These are phyloP conservation scores for Pyrus hybrid DNA, from an alignment of 331 rosid species.

Conservation along the genomic window DNA sequence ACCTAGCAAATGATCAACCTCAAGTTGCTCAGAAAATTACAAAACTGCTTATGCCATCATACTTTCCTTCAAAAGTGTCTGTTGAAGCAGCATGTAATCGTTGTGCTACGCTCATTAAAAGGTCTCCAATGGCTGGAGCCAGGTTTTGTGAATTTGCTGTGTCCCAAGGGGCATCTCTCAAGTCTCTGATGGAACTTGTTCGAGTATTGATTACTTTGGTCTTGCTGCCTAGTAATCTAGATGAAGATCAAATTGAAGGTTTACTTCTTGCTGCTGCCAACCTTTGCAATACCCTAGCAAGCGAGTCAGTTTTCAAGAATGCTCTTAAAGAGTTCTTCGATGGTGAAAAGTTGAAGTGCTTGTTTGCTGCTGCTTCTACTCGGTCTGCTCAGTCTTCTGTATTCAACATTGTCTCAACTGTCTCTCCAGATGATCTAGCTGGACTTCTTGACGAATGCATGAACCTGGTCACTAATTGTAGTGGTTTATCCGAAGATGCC, in stretches of 20 bases:
- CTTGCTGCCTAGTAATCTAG: slow-evolving; percentile 42
- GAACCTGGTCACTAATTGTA: slow-evolving; percentile 50
- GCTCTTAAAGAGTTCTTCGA: slow-evolving; percentile 53
- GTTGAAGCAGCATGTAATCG: slow-evolving; percentile 81
- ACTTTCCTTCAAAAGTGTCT: slow-evolving; percentile 66
- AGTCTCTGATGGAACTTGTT: slow-evolving; percentile 59
- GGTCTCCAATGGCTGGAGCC: slow-evolving; percentile 88
- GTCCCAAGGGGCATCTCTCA: slow-evolving; percentile 62
- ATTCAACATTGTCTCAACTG: slow-evolving; percentile 51
- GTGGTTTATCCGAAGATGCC: slow-evolving; percentile 59
- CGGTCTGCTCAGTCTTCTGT: slow-evolving; percentile 62
- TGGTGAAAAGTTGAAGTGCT: slow-evolving; percentile 48
- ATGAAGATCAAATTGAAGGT: slow-evolving; percentile 54
- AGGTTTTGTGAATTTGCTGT: slow-evolving; percentile 65
- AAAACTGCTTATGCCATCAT: slow-evolving; percentile 68
- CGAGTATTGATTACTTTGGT: slow-evolving; percentile 47
- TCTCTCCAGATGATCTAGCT: slow-evolving; percentile 49
- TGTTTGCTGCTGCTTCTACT: slow-evolving; percentile 47
- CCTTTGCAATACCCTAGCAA: slow-evolving; percentile 42
- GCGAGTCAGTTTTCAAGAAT: slow-evolving; percentile 37
- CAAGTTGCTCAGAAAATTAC: slow-evolving; percentile 75
- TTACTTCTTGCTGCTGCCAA: slow-evolving; percentile 59
- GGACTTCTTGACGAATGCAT: slow-evolving; percentile 61
- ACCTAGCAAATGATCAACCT: slow-evolving; percentile 66
- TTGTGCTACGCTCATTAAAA: slow-evolving; percentile 65